A percentile compares a stretch with the other conserved stretches of the same genome.
Conservation (phyloP, 1,284 basidiomycete genomes). For the Bondarzewia mesenterica region DNA sequence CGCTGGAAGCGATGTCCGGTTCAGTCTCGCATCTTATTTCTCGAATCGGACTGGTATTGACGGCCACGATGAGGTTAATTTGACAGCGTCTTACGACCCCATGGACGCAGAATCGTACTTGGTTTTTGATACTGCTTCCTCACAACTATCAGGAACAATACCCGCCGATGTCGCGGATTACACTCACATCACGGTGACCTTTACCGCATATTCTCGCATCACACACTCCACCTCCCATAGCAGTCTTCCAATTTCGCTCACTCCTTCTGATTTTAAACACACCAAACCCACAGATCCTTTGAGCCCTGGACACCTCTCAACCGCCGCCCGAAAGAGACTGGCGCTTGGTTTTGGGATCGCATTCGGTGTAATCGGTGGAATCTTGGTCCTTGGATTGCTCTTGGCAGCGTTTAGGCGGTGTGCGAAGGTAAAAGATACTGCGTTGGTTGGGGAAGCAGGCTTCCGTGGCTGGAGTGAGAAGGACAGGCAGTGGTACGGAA, state of each 20-base stretch:
- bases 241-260: conserved; percentile 45
- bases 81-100: conserved; percentile 48
- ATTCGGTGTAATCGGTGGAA: conserved; percentile 53
- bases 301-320: conserved; percentile 26
- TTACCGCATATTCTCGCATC: conserved; percentile 54
- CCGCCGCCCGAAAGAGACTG: conserved; percentile 36
- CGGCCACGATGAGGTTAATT: conserved; percentile 31
- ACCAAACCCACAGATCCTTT: conserved; percentile 20
- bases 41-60: conserved; percentile 34
- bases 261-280: conserved; percentile 25
- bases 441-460: conserved; percentile 49
- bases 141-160: conserved; percentile 44
- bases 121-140: conserved; percentile 36
- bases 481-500: conserved; percentile 61
- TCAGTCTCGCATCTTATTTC: conserved; percentile 44
- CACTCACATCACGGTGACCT: conserved; percentile 39
- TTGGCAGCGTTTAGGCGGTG: conserved; percentile 49
- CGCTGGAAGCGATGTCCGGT: conserved; percentile 36
- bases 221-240: conserved; percentile 70
- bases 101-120: conserved; percentile 36
- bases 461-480: conserved; percentile 46
- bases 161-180: conserved; percentile 31
- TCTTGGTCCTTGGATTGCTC: conserved; percentile 44
- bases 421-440: conserved; percentile 48
- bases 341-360: conserved; percentile 52